These are phyloP conservation scores for Erigeron canadensis DNA, from an alignment of 129 eudicot species.

Conservation along the genomic window DNA sequence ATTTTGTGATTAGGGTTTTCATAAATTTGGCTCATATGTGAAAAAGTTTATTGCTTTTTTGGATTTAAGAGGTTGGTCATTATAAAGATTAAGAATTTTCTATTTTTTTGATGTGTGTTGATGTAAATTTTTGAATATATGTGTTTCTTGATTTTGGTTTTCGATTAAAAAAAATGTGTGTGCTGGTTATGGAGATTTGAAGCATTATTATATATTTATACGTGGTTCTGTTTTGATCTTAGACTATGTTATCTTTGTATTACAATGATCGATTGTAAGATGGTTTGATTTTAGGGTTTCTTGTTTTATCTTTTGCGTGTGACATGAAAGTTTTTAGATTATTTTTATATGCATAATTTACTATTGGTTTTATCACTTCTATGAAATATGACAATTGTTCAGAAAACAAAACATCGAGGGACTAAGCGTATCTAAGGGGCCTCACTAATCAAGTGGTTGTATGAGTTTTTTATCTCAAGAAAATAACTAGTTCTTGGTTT, in stretches of 20 bases:
- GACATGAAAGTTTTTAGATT: background rate
- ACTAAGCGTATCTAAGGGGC: no score
- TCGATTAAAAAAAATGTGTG: background rate
- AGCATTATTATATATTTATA: background rate
- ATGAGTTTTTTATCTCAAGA: no score
- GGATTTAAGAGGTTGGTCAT: background rate
- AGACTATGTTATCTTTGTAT: background rate
- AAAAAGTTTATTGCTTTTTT: no score
- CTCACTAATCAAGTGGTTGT: no score
- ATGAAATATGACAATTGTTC: no score
- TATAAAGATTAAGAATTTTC: no score
- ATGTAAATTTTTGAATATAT: no score
- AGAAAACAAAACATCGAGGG: no score
- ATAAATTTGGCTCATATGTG: no score
- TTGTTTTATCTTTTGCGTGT: slow-evolving; percentile 15
- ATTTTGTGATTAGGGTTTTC: no score
- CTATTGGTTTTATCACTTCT: background rate
- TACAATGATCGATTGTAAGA: background rate
- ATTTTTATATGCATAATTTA: background rate
- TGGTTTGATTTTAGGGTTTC: background rate
- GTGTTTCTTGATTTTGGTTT: background rate
- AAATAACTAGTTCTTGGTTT: no score
- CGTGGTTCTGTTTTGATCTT: slow-evolving; percentile 7
- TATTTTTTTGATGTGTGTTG: no score
- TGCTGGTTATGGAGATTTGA: slow-evolving; percentile 16